Conservation (phyloP, 192 early-diverging fungal species). For the Glomus cerebriforme region DNA sequence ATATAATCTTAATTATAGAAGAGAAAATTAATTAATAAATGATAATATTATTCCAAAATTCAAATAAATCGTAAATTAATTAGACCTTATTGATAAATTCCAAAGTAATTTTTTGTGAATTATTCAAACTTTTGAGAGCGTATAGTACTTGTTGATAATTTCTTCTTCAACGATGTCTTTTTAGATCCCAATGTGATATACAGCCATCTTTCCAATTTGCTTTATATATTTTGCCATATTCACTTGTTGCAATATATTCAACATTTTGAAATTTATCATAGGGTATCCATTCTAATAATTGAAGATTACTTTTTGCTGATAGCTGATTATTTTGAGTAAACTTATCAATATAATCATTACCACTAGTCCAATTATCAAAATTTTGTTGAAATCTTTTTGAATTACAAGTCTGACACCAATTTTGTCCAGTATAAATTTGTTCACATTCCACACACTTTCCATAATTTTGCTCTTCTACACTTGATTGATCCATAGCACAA, state of each 20-base stretch:
- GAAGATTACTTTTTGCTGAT: not conserved
- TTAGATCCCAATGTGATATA: not conserved
- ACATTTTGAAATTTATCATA: not conserved
- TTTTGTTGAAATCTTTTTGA: not conserved
- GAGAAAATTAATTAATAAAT: not conserved
- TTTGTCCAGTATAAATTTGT: not conserved
- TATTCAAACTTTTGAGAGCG: not conserved
- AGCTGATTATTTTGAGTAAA: not conserved
- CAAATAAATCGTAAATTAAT: not conserved
- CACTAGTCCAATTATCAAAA: not conserved
- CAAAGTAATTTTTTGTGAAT: not conserved
- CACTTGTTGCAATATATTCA: not conserved
- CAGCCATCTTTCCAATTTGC: not conserved
- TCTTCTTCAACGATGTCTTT: not conserved
- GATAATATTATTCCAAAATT: not conserved
- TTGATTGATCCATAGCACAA: no score
- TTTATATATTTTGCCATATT: not conserved
- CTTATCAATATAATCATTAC: not conserved
- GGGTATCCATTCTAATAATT: not conserved
- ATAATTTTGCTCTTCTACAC: not conserved
- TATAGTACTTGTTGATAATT: not conserved
- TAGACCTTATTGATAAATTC: not conserved
- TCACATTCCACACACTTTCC: not conserved
- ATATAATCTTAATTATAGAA: not conserved
- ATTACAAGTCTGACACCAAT: not conserved